Evolutionary conservation across 139 green algal genomes (phyloP), one percentile per base, ranked within the genome.

Genomic region (Coelastrella sp.): DNA sequence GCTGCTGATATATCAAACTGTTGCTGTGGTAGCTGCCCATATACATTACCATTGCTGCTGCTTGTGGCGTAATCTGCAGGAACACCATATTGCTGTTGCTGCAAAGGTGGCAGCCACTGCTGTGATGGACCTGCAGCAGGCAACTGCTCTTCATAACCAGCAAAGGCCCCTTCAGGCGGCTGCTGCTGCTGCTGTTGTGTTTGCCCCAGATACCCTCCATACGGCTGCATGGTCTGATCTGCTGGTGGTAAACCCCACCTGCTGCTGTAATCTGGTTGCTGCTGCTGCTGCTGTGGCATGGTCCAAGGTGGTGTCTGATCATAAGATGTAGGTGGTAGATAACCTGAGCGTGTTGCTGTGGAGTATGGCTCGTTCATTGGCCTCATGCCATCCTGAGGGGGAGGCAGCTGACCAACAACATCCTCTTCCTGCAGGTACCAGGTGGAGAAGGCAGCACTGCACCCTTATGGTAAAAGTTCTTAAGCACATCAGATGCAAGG

Each of bases 221-320:
- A 83, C 41, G 43, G 15, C 35, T 35, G 66, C 34, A 34, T 63
- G 30, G 53, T 41, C 43, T 43, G 40, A 21, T 50, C 80, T 4
- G 15, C 50, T 19, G 50, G 27, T 38, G 45, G 48, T 34, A 62
- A 40, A 53, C 38, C 64, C 81, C 68, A 51, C 37, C 68, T 60
- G 68, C 32, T 27, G 72, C 69, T 27, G 2, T 53, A 35, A 19
- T n/a, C 21, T 71, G 41, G 38, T 66, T 85, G 63, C 66, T 85
- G 75, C 74, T 85, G 67, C 79, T 79, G 80, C 66, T 69, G 80
- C 66, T 69, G 80, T 50, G 40, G 59, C 76, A 51, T 38, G 23
- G 17, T 43, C 80, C 80, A 85, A 5, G 79, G 79, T 21, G 79
- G 41, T 53, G 25, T 34, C 62, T 50, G 50, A 41, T 77, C 48